Conservation (phyloP, 768 basidiomycete species). For the Favolaschia claudopus region DNA sequence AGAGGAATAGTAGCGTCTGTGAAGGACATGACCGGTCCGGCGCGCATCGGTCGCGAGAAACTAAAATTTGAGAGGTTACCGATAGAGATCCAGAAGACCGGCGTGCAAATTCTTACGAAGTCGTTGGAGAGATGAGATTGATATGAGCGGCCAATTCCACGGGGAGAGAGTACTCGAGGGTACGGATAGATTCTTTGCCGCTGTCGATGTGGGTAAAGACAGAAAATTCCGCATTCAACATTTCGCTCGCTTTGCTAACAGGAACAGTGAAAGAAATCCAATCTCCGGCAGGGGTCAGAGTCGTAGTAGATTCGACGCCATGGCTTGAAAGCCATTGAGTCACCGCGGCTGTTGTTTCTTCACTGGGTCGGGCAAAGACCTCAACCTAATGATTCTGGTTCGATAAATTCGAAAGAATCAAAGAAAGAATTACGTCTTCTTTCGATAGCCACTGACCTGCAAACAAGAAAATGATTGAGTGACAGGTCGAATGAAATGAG, state of each 20-base stretch:
- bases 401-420: background rate
- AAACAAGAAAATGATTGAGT: too few species aligned
- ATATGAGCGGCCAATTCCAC: slow-evolving; percentile 22
- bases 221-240: slow-evolving; percentile 26
- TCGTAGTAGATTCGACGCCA: slow-evolving; percentile 20
- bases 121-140: slow-evolving; percentile 32
- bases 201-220: slow-evolving; percentile 25
- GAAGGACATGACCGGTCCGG: background rate
- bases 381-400: background rate
- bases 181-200: slow-evolving; percentile 29
- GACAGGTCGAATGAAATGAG: too few species aligned
- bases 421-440: slow-evolving; percentile 33
- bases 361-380: slow-evolving; percentile 1
- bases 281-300: slow-evolving; percentile 31
- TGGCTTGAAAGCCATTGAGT: slow-evolving; percentile 26
- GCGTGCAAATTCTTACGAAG: slow-evolving; percentile 15
- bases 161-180: slow-evolving; percentile 35
- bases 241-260: slow-evolving; percentile 30
- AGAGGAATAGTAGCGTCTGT: background rate
- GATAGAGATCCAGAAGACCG: background rate
- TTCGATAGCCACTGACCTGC: slow-evolving; percentile 39
- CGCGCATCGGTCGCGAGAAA: slow-evolving; percentile 1
- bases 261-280: slow-evolving; percentile 28
- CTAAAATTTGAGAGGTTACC: background rate
- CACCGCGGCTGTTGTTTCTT: slow-evolving; percentile 13